phyloP scores from a whole-genome alignment of 2,329 filamentous ascomycete species.

The Pseudogymnoascus sp. region DNA sequence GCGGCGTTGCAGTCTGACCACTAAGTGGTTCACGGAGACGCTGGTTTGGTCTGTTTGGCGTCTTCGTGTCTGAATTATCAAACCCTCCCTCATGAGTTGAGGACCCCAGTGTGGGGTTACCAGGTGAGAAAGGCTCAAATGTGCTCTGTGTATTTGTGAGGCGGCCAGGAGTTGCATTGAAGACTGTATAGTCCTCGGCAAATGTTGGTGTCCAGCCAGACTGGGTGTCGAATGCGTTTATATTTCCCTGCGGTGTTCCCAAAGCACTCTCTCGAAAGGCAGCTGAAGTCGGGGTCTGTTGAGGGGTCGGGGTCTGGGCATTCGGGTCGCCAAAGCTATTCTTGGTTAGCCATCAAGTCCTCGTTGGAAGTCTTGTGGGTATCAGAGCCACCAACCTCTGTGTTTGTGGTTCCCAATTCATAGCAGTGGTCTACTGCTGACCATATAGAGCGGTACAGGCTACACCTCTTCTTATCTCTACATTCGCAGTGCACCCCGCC shows the following conservation, averaged over 20 bases:
- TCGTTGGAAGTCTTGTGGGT: background rate
- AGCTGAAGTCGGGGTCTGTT: constrained; percentile 46
- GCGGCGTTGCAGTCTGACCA: constrained; percentile 49
- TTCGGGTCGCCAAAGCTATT: constrained; percentile 54
- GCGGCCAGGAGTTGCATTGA: constrained; percentile 55
- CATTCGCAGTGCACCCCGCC: background rate
- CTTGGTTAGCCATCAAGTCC: constrained; percentile 29
- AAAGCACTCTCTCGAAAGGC: constrained; percentile 46
- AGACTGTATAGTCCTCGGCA: constrained; percentile 57
- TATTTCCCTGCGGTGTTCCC: constrained; percentile 45
- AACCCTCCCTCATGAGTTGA: constrained; percentile 15
- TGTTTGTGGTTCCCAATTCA: constrained; percentile 51
- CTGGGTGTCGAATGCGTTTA: constrained; percentile 39
- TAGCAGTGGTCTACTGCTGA: constrained; percentile 37
- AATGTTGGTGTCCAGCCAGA: constrained; percentile 52
- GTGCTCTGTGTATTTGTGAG: constrained; percentile 30
- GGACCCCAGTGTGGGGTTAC: constrained; percentile 29
- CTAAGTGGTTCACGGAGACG: constrained; percentile 25
- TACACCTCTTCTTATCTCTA: background rate
- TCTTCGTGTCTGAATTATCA: constrained; percentile 39
- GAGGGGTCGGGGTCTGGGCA: constrained; percentile 51
- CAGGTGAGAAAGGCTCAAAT: constrained; percentile 36
- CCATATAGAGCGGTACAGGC: background rate
- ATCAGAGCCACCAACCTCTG: constrained; percentile 37
- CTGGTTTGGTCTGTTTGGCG: constrained; percentile 31